These are phyloP conservation scores for Fistulina hepatica DNA, from an alignment of 1,284 basidiomycete species.

Conservation along the genomic window DNA sequence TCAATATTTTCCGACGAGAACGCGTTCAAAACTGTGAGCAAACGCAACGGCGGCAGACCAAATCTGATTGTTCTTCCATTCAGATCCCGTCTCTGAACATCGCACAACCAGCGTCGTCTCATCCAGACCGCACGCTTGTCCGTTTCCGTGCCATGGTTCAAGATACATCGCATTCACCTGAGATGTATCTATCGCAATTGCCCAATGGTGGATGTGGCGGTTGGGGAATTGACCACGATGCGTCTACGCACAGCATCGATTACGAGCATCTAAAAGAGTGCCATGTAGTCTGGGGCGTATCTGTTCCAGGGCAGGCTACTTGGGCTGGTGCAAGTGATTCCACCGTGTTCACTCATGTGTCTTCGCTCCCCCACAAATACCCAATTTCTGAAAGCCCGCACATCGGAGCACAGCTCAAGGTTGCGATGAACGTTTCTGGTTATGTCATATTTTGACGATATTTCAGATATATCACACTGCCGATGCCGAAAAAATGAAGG, in stretches of 20 bases:
- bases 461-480: constrained; percentile 45
- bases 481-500: constrained; percentile 34
- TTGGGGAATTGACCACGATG: constrained; percentile 49
- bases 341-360: constrained; percentile 13
- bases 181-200: constrained; percentile 52
- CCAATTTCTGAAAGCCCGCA: constrained; percentile 43
- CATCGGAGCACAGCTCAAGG: constrained; percentile 61
- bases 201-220: constrained; percentile 41
- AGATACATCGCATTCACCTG: constrained; percentile 60
- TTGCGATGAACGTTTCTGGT: constrained; percentile 17
- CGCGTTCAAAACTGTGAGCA: constrained; percentile 34
- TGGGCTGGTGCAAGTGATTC: constrained; percentile 29
- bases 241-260: constrained; percentile 24
- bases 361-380: constrained; percentile 48
- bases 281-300: constrained; percentile 56
- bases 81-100: constrained; percentile 48
- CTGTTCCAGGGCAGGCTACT: constrained; percentile 49
- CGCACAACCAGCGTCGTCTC: constrained; percentile 34
- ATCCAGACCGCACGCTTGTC: constrained; percentile 43
- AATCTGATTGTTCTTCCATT: constrained; percentile 1
- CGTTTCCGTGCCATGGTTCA: constrained; percentile 70
- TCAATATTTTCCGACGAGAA: constrained; percentile 31
- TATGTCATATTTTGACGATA: background rate
- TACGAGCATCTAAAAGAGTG: constrained; percentile 48
- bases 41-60: constrained; percentile 8